These are phyloP conservation scores for Carnegiea gigantea DNA, from an alignment of 179 eudicot genomes.

Conservation along the genomic window DNA sequence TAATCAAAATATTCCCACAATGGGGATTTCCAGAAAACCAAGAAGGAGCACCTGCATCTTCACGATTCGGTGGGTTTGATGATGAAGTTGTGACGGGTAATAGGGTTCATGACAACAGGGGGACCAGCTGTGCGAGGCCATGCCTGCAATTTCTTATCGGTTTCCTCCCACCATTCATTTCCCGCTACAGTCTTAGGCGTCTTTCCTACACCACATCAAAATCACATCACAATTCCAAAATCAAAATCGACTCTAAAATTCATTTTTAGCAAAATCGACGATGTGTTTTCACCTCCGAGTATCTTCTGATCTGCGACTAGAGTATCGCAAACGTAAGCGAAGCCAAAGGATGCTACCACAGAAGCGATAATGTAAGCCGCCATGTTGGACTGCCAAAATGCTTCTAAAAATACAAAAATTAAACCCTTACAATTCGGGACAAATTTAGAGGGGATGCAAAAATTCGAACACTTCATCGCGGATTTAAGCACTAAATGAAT, in stretches of 20 bases:
- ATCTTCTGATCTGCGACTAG: slow-evolving; percentile 51
- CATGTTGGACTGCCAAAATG: slow-evolving; percentile 28
- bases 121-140: slow-evolving; percentile 94
- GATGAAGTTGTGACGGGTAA: slow-evolving; percentile 77
- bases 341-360: slow-evolving; percentile 34
- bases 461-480: no score
- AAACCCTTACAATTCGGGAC: background rate
- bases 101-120: slow-evolving; percentile 83
- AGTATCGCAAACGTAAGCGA: slow-evolving; percentile 44
- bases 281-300: slow-evolving; percentile 51
- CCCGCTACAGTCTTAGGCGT: slow-evolving; percentile 56
- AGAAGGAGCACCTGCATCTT: slow-evolving; percentile 24
- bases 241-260: background rate
- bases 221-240: background rate
- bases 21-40: background rate
- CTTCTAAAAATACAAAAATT: background rate
- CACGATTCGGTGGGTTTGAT: slow-evolving; percentile 47
- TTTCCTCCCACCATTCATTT: slow-evolving; percentile 70
- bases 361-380: slow-evolving; percentile 36
- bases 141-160: slow-evolving; percentile 71
- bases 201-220: slow-evolving; percentile 38
- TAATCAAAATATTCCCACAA: background rate
- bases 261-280: background rate
- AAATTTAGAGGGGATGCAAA: no score
- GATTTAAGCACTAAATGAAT: no score